A percentile compares a stretch with the other conserved stretches of the same genome.
These are phyloP conservation scores for Brassica carinata DNA, from an alignment of 345 rosid genomes.

Conservation along the genomic window DNA sequence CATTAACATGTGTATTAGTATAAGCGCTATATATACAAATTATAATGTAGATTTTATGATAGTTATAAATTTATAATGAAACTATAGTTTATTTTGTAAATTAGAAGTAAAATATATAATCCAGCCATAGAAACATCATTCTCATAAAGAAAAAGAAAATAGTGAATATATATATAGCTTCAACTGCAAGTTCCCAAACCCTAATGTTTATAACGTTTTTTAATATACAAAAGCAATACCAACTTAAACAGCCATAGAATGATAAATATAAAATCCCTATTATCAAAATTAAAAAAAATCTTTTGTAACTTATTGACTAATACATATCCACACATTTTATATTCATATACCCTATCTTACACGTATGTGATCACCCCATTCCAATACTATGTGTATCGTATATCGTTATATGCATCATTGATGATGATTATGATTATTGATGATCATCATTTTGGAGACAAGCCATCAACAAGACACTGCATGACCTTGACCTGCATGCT, in stretches of 20 bases:
- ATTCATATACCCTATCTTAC: constrained; percentile 37
- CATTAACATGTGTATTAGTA: background rate
- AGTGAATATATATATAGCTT: constrained; percentile 17
- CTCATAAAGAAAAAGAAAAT: no score
- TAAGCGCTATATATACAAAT: no score
- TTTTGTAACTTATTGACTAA: background rate
- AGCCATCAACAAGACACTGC: constrained; percentile 39
- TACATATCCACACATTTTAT: constrained; percentile 39
- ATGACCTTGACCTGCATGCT: constrained; percentile 42
- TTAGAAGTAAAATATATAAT: background rate
- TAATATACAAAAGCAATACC: background rate
- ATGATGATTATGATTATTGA: constrained; percentile 10
- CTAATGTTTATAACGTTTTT: constrained; percentile 22
- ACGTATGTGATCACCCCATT: constrained; percentile 33
- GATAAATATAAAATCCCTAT: constrained; percentile 15
- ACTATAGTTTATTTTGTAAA: background rate
- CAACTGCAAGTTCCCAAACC: constrained; percentile 35
- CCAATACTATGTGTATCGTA: constrained; percentile 21
- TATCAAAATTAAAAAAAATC: constrained; percentile 2
- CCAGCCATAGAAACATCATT: background rate
- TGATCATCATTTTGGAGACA: constrained; percentile 31
- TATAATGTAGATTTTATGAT: background rate
- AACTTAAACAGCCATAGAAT: constrained; percentile 12
- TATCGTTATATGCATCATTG: constrained; percentile 14
- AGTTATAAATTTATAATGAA: background rate